These are phyloP conservation scores for Globomyces sp. DNA, from an alignment of 371 early-diverging fungal genomes.

Conservation along the genomic window DNA sequence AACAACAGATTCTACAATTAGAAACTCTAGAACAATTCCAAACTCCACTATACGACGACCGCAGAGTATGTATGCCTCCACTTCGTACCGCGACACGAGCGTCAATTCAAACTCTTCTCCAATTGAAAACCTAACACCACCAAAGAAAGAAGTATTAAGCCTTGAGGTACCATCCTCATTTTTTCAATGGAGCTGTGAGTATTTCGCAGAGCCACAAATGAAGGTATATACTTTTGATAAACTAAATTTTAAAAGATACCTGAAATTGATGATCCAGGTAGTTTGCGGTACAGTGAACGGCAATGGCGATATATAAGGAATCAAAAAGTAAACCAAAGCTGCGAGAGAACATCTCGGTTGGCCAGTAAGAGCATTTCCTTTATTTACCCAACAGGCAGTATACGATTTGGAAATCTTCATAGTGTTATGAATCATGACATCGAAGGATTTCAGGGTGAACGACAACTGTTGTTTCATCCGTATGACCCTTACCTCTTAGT, in stretches of 20 bases:
- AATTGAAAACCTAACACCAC: no score
- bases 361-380: conserved; percentile 33
- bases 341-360: no score
- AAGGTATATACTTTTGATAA: conserved; percentile 45
- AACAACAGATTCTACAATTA: not conserved
- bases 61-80: not conserved
- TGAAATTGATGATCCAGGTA: conserved; percentile 82
- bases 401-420: conserved; percentile 30
- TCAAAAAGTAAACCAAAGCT: conserved; percentile 57
- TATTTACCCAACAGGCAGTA: conserved; percentile 9
- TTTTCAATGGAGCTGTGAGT: conserved; percentile 84
- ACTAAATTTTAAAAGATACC: conserved; percentile 51
- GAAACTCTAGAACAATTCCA: not conserved
- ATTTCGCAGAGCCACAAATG: conserved; percentile 90
- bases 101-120: no score
- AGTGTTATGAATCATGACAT: conserved; percentile 28
- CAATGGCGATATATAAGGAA: conserved; percentile 76
- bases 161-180: conserved; percentile 52
- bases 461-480: conserved; percentile 59
- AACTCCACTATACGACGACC: not conserved
- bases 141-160: no score
- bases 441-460: conserved; percentile 21
- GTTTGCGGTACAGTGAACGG: conserved; percentile 72
- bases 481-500: conserved; percentile 76
- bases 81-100: not conserved